Conservation (phyloP, 148 eudicot genomes). For the Rhododendron ovatum region DNA sequence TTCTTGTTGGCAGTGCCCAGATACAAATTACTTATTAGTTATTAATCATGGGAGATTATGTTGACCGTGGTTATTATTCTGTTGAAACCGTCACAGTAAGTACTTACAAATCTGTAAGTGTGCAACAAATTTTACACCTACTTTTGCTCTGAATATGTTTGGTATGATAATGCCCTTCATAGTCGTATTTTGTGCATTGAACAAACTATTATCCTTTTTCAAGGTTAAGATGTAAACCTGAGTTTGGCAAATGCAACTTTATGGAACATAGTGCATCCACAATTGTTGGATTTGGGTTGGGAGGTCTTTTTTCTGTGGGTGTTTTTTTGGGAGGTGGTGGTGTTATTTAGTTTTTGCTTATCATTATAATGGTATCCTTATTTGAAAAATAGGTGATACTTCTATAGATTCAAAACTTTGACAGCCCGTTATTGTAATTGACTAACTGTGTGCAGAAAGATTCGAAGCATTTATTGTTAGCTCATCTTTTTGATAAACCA, state of each 20-base stretch:
- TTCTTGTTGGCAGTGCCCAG: no score
- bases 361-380: not conserved
- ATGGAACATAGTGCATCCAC: not conserved
- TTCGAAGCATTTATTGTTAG: conserved; percentile 68
- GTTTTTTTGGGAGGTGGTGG: not conserved
- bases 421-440: not conserved
- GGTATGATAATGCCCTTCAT: not conserved
- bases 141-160: not conserved
- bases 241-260: not conserved
- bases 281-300: not conserved
- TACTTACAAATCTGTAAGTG: not conserved
- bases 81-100: no score
- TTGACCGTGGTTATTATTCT: no score
- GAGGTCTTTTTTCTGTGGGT: not conserved
- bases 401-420: not conserved
- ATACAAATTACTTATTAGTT: no score
- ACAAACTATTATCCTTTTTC: not conserved
- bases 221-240: not conserved
- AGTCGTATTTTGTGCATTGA: not conserved
- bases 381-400: not conserved
- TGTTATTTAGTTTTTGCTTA: not conserved
- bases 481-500: conserved; percentile 17
- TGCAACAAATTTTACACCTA: not conserved
- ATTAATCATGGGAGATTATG: no score
- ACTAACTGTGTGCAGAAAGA: conserved; percentile 44